Conservation (phyloP, 805 yeast genomes). For the Metschnikowia sp. region DNA sequence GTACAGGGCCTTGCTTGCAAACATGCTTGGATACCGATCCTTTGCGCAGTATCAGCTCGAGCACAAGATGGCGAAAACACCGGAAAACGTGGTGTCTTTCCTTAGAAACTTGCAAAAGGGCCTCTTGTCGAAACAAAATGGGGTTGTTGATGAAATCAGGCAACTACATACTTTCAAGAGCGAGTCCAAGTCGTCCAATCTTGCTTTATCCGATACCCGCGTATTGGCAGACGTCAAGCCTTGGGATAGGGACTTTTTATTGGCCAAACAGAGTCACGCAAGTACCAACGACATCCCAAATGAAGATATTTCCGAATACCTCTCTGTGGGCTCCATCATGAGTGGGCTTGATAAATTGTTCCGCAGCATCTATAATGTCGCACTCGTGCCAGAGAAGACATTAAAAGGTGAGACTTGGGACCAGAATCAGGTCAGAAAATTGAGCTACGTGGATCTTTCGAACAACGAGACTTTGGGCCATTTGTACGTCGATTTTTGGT, state of each 20-base stretch:
- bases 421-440: conserved; percentile 68
- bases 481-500: conserved; percentile 84
- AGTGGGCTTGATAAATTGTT: conserved; percentile 77
- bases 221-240: conserved; percentile 58
- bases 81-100: conserved; percentile 72
- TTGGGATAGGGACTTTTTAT: conserved; percentile 84
- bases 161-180: conserved; percentile 38
- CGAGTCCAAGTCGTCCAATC: conserved; percentile 5
- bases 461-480: conserved; percentile 62
- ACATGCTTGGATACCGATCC: conserved; percentile 63
- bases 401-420: conserved; percentile 84
- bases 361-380: conserved; percentile 69
- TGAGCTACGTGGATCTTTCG: conserved; percentile 65
- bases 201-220: conserved; percentile 27
- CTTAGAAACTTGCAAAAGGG: conserved; percentile 53
- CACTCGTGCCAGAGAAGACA: conserved; percentile 63
- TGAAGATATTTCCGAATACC: conserved; percentile 61
- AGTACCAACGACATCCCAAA: conserved; percentile 24
- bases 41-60: conserved; percentile 78
- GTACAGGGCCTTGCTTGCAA: conserved; percentile 68
- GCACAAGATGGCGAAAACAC: conserved; percentile 86
- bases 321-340: conserved; percentile 83
- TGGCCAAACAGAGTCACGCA: conserved; percentile 17
- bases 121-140: conserved; percentile 33
- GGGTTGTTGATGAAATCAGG: conserved; percentile 58